A percentile compares a stretch with the other conserved stretches of the same genome.
phyloP scores from a whole-genome alignment of 2,329 filamentous ascomycete genomes.

The Remersonia thermophila region DNA sequence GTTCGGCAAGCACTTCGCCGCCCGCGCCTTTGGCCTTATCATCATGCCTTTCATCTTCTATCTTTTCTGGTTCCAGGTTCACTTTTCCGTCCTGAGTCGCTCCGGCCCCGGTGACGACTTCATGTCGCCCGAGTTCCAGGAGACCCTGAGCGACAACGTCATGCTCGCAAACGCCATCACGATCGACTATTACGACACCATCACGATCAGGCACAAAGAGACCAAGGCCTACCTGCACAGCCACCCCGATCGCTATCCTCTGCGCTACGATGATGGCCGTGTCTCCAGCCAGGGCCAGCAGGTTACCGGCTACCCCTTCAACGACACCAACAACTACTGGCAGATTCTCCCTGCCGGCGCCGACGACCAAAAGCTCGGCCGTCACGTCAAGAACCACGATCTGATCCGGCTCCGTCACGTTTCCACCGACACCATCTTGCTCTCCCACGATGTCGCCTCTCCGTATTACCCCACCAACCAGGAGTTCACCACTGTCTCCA shows the following conservation, averaged over 20 bases:
- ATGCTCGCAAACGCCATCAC: slow-evolving; percentile 79
- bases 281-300: slow-evolving; percentile 97
- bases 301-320: slow-evolving; percentile 94
- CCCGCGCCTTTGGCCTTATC: slow-evolving; percentile 75
- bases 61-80: slow-evolving; percentile 99
- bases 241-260: slow-evolving; percentile 75
- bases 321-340: slow-evolving; percentile 99
- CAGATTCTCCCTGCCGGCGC: slow-evolving; percentile 65
- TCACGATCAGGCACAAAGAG: slow-evolving; percentile 89
- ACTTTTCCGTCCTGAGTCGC: slow-evolving; percentile 77
- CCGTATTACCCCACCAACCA: slow-evolving; percentile 96
- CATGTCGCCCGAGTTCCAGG: slow-evolving; percentile 97
- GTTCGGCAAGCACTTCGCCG: slow-evolving; percentile 82
- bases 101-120: slow-evolving; percentile 97
- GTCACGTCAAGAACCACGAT: slow-evolving; percentile 69
- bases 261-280: slow-evolving; percentile 93
- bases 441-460: slow-evolving; percentile 94
- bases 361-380: slow-evolving; percentile 45
- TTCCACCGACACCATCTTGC: slow-evolving; percentile 70
- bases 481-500: slow-evolving; percentile 77
- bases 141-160: slow-evolving; percentile 86
- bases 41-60: slow-evolving; percentile 94
- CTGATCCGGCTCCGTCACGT: slow-evolving; percentile 76
- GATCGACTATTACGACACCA: slow-evolving; percentile 80
- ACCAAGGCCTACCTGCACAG: slow-evolving; percentile 95